Evolutionary conservation across 1,284 basidiomycete species (phyloP), one percentile per base, ranked within the genome.

Genomic region (Caloboletus inedulis): DNA sequence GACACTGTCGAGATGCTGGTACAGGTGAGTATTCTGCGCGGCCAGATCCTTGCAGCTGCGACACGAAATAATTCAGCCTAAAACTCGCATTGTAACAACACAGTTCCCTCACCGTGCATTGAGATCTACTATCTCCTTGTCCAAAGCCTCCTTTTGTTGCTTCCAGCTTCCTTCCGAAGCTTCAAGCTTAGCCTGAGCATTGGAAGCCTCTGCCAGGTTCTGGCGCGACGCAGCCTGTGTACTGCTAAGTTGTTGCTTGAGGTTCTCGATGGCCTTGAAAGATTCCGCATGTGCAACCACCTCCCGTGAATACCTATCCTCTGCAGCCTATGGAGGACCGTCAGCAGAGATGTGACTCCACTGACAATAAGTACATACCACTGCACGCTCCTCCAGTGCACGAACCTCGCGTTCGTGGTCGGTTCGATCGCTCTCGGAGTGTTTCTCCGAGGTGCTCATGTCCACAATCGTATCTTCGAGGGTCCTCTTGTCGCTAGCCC

Each of bases 1-100:
- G 56, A 94, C 85, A n/a, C 82, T 83, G 61, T 95, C 92, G 16
- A 96, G 81, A 62, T 94, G 91, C 54, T 87, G 79, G 63, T 94
- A 91, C 10, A 96, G 78, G 16, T 89, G 75, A 8, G 77, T 70
- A 65, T 95, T 96, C 66, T 95, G 93, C 25, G 83, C 75, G 2
- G 77, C 75, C 18, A 96, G 76, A 61, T 92, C 91, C 61, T 87
- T 83, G 64, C 78, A 84, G 25, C 91, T 91, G 56, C 8, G 21
- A 43, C 25, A 48, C 34, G 14, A 43, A n/a, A 36, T 43, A 14
- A 19, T 39, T 43, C n/a, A 49, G 25, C 35, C 35, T 2, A 43
- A 39, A 21, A 35, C 14, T 7, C 41, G 27, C n/a, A 7, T 18
- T 23, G 12, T 31, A 13, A 14, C 7, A 43, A 13, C n/a, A 13